Evolutionary conservation across 371 early-diverging fungal genomes (phyloP), one percentile per base, ranked within the genome.

Genomic region (Zopfochytrium polystomum): DNA sequence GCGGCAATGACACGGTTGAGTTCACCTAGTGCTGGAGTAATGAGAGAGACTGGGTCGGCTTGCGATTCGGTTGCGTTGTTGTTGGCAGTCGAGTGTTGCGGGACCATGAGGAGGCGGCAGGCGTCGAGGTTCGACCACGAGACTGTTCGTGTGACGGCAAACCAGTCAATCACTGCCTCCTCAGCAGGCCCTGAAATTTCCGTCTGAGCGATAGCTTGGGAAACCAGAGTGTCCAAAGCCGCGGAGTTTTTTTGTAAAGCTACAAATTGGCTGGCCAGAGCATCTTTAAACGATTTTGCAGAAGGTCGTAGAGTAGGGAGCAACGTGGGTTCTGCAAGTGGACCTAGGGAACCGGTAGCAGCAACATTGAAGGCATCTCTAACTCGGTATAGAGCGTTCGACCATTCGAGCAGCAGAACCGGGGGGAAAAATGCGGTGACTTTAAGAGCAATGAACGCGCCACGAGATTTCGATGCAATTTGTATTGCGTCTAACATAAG

Each of bases 361-460:
- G 71, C 76, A 1, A 34, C 65, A 2, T 56, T 35, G 45, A 73
- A 73, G 2, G 55, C 64, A 2, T 26, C n/a, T 22, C 66, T 47
- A n/a, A 74, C 58, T n/a, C 25, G n/a, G 3, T 34, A 15, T 35
- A 74, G 45, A 4, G 68, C 59, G 34, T 57, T 77, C 31, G 91
- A 87, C 69, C 90, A 79, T 55, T 86, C 82, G 68, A 85, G 80
- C 45, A 96, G 79, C 35, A 90, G 65, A 30, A 79, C 74, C 1
- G 94, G 90, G 13, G 90, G 85, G 0, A 86, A 73, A 56, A 93
- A 84, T 11, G 90, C 92, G 25, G 96, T 95, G 44, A 95, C 74
- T 72, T 96, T 96, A 72, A 90, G 68, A 15, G 96, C 96, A 15
- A 86, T 83, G 74, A 92, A 91, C 30, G 83, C 76, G 49, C 80